phyloP scores from a whole-genome alignment of 495 filamentous ascomycete species.

The Chaetomidium leptoderma region DNA sequence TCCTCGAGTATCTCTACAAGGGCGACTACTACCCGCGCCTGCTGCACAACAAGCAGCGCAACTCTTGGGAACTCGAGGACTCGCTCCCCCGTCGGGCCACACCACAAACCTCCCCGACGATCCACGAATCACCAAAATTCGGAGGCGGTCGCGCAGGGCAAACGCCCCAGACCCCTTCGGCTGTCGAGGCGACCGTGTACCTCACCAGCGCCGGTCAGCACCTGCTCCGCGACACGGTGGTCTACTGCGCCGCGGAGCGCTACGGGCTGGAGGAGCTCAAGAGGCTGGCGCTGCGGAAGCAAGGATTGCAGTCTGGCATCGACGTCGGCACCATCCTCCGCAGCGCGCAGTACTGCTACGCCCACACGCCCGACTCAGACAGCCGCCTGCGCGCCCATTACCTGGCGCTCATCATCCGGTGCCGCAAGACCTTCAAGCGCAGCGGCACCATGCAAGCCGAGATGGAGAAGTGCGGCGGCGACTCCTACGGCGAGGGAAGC shows the following conservation, averaged over 20 bases:
- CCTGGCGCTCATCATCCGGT: constrained; percentile 88
- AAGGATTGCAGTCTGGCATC: constrained; percentile 81
- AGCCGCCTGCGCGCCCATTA: constrained; percentile 88
- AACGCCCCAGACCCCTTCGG: constrained; percentile 36
- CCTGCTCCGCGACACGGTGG: constrained; percentile 80
- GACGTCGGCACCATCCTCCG: constrained; percentile 81
- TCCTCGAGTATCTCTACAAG: constrained; percentile 93
- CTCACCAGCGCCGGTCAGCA: constrained; percentile 59
- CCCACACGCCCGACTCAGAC: constrained; percentile 87
- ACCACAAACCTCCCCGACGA: constrained; percentile 35
- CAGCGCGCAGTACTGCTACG: constrained; percentile 89
- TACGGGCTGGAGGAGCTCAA: constrained; percentile 85
- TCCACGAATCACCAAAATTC: constrained; percentile 35
- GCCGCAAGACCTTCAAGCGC: constrained; percentile 88
- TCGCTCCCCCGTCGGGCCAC: constrained; percentile 37
- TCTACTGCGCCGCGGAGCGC: constrained; percentile 86
- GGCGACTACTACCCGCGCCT: constrained; percentile 85
- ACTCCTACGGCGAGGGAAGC: constrained; percentile 53
- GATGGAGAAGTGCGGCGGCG: constrained; percentile 66
- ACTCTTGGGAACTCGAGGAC: constrained; percentile 71
- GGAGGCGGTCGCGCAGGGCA: constrained; percentile 52
- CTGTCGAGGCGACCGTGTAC: constrained; percentile 72
- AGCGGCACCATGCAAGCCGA: constrained; percentile 97
- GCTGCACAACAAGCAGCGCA: constrained; percentile 61
- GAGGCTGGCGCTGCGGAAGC: constrained; percentile 82